Base-by-base conservation (phyloP, 352 stramenopile genomes). In the Phytophthora podocarpi region DNA sequence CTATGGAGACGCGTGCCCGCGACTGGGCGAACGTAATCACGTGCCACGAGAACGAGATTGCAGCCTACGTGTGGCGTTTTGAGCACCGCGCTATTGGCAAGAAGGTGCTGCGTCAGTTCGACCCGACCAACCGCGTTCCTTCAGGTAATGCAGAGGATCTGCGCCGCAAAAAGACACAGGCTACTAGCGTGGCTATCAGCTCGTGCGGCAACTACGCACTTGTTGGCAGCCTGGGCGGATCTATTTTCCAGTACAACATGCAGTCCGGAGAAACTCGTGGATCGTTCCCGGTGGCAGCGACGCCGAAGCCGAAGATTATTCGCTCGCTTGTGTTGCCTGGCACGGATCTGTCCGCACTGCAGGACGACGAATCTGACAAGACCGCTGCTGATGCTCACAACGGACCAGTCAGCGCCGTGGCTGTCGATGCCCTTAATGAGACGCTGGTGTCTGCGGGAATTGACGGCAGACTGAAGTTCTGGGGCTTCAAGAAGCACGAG, bases 231-330 rank as follows among this genome's bases (percentile, higher is more conserved):
- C 65, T 91, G 16, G 91, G 92, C 26, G 97, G 97, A 40, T 83
- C 84, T 13, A 83, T 98, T 23, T 98, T 95, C 78, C 94, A 94
- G 40, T 99, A 98, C 80, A 98, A 98, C 69, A 88, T 98, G 64
- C 96, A 99, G 73, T 98, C 90, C 27, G 95, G 97, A 18, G 83
- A 97, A 28, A 77, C 84, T 32, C 85, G 96, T 18, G 96, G 96
- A 11, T 93, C 84, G 18, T 99, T 90, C 71, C 95, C 95, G 9
- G 87, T 87, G 27, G 75, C 89, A 1, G 89, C 76, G 27, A 93
- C 86, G 9, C 78, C 82, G 10, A 86, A 82, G 53, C 41, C 71
- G 4, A 79, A 82, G 61, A 65, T 92, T 51, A 90, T 93, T 45
- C 76, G 74, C 8, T 78, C 72, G 45, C 76, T 95, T 9, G 75